Evolutionary conservation across 805 yeast genomes (phyloP).

Genomic region (Wickerhamomyces mucosus): DNA sequence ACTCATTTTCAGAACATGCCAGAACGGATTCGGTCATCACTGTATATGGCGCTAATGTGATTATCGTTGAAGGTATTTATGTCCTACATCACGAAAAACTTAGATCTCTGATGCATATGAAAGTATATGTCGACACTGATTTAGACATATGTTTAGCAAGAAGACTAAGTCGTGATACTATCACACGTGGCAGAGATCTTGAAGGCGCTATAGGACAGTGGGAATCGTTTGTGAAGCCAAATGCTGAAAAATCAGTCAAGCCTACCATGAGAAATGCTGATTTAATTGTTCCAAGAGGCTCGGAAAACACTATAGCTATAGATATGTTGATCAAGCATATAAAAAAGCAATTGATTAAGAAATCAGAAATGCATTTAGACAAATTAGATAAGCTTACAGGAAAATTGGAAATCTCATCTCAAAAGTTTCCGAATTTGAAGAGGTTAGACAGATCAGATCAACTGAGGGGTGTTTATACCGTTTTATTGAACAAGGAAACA

Average conservation of each 20-base stretch:
- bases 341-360: constrained; percentile 53
- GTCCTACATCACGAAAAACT: constrained; percentile 67
- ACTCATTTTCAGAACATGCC: constrained; percentile 56
- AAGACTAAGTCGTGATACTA: constrained; percentile 77
- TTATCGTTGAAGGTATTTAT: constrained; percentile 86
- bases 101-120: constrained; percentile 70
- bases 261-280: constrained; percentile 79
- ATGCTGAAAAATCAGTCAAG: constrained; percentile 63
- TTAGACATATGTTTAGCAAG: constrained; percentile 87
- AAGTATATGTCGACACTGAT: constrained; percentile 89
- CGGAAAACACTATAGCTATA: constrained; percentile 75
- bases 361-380: constrained; percentile 59
- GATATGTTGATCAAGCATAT: constrained; percentile 73
- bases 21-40: constrained; percentile 55
- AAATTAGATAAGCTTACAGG: constrained; percentile 51
- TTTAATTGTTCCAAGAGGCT: constrained; percentile 82
- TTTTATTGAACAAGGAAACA: constrained; percentile 46
- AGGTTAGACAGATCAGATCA: constrained; percentile 47
- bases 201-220: constrained; percentile 81
- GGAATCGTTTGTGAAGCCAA: constrained; percentile 88
- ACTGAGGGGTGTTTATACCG: constrained; percentile 60
- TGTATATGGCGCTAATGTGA: constrained; percentile 89
- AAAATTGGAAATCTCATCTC: constrained; percentile 20
- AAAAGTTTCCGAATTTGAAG: constrained; percentile 9
- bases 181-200: constrained; percentile 78